A percentile compares a stretch with the other conserved stretches of the same genome.
These are phyloP conservation scores for Globisporangium yorkense DNA, from an alignment of 352 stramenopile genomes.

Conservation along the genomic window DNA sequence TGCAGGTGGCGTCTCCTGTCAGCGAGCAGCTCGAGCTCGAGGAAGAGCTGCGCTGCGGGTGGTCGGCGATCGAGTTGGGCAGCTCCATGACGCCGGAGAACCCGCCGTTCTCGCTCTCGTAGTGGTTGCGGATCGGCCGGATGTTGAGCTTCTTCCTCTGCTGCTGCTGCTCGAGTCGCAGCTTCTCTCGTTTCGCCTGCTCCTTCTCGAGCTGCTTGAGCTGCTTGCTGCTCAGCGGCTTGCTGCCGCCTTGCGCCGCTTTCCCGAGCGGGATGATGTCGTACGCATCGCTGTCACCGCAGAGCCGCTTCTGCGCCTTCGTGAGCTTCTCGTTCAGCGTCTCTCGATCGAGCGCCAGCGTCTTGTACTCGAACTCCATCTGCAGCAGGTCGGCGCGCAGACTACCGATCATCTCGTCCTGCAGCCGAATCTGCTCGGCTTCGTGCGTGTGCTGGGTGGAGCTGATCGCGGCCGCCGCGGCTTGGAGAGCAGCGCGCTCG, in stretches of 20 bases:
- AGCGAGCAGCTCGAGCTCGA: constrained; percentile 1
- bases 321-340: constrained; percentile 26
- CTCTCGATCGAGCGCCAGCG: constrained; percentile 35
- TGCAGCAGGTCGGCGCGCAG: constrained; percentile 50
- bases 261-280: constrained; percentile 39
- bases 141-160: constrained; percentile 20
- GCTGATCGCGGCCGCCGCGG: constrained; percentile 22
- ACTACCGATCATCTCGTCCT: constrained; percentile 46
- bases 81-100: constrained; percentile 63
- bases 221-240: constrained; percentile 15
- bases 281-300: constrained; percentile 16
- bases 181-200: constrained; percentile 6
- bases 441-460: constrained; percentile 20
- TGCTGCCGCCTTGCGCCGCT: constrained; percentile 3
- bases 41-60: constrained; percentile 8
- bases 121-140: constrained; percentile 19
- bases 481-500: constrained; percentile 33
- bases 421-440: constrained; percentile 23
- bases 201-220: constrained; percentile 31
- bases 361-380: constrained; percentile 67
- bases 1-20: neutral
- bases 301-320: constrained; percentile 24
- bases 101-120: constrained; percentile 19
- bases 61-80: constrained; percentile 36
- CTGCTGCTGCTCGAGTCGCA: constrained; percentile 5